Evolutionary conservation across 2,329 filamentous ascomycete species (phyloP), one percentile per base, ranked within the genome.

Genomic region (Cladorrhinum sp.): DNA sequence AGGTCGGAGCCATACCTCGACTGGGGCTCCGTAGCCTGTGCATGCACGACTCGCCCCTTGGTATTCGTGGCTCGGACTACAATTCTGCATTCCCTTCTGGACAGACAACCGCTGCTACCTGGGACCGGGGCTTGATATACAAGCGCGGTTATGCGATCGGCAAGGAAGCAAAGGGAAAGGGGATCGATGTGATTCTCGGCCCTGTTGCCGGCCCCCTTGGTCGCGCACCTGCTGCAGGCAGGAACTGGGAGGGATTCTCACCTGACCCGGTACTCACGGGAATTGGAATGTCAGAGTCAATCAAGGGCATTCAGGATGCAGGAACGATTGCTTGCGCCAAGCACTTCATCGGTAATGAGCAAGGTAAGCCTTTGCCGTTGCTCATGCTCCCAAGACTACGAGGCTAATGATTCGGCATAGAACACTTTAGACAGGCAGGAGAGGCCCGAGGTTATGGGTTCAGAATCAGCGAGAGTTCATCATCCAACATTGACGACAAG

Each of bases 31-130:
- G 83, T 67, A 81, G 86, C 24, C 78, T 96, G n/a, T 97, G 93
- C 73, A 78, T 95, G 79, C 92, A 96, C 70, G 93, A 96, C 72
- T 88, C 89, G 2, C 92, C 92, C 5, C 79, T 95, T 1, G 93
- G 92, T 63, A 79, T 96, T 60, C 89, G 92, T 57, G 83, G 87
- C 61, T 79, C 84, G 66, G 92, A 96, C 74, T 94, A 89, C 74
- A 86, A 86, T 70, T 94, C 90, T 36, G 92, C 88, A 1, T 96
- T 96, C 73, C 84, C 90, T 0, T 87, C 88, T 0, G 92, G 90
- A 53, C 81, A 92, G 67, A 92, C 90, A 5, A 84, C 90, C 28
- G 93, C 89, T 14, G 90, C 91, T n/a, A 91, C 92, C 0, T 96
- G 89, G 82, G 89, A 93, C 73, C 85, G 88, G 60, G 74, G 78